These are phyloP conservation scores for Aspergillus phoenicis DNA, from an alignment of 2,329 filamentous ascomycete species.

Conservation along the genomic window DNA sequence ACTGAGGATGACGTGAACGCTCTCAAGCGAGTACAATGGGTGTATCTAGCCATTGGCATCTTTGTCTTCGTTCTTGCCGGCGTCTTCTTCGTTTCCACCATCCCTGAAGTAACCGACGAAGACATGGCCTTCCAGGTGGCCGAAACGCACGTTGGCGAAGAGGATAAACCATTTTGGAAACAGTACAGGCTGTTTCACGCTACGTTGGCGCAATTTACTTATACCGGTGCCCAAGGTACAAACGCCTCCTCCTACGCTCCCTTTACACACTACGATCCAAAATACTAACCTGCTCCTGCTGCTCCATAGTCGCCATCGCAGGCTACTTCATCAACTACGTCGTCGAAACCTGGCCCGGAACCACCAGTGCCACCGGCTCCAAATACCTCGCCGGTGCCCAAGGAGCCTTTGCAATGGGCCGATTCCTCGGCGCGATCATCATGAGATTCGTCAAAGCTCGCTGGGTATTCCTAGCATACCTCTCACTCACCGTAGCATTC, in stretches of 20 bases:
- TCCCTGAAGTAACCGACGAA: slow-evolving; percentile 72
- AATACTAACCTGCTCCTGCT: slow-evolving; percentile 18
- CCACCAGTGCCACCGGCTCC: slow-evolving; percentile 60
- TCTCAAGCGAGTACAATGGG: slow-evolving; percentile 73
- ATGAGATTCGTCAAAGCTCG: slow-evolving; percentile 70
- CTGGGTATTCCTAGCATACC: slow-evolving; percentile 69
- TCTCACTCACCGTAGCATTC: slow-evolving; percentile 65
- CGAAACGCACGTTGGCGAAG: slow-evolving; percentile 57
- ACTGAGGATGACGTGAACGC: slow-evolving; percentile 60
- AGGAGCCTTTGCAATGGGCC: slow-evolving; percentile 70
- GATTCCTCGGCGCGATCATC: slow-evolving; percentile 67
- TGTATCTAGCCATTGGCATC: slow-evolving; percentile 75
- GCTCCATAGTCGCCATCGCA: slow-evolving; percentile 46
- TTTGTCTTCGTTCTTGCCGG: slow-evolving; percentile 69
- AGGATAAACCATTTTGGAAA: slow-evolving; percentile 64
- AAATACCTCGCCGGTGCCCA: slow-evolving; percentile 75
- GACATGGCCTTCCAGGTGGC: slow-evolving; percentile 68
- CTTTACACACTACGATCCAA: neutral
- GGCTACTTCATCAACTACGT: slow-evolving; percentile 74
- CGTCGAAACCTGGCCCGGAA: slow-evolving; percentile 60
- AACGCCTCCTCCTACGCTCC: neutral
- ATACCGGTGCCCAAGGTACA: slow-evolving; percentile 71
- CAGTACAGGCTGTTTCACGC: slow-evolving; percentile 78
- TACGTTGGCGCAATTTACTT: slow-evolving; percentile 75
- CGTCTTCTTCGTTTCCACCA: slow-evolving; percentile 67